phyloP scores from a whole-genome alignment of 768 basidiomycete genomes.

The Tulasnella sp. region DNA sequence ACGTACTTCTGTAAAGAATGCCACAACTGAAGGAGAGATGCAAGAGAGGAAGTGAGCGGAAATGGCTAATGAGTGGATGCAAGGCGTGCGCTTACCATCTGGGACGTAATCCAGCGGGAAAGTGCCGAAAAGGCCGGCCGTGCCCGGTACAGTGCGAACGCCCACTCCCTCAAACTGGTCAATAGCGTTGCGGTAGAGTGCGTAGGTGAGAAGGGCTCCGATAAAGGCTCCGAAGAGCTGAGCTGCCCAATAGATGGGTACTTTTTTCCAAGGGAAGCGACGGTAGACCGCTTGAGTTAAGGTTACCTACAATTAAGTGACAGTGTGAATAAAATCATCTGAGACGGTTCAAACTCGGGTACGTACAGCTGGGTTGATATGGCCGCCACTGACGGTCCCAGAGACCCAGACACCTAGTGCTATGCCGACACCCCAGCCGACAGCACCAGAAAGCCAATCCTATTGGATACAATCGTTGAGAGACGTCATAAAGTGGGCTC shows the following conservation, averaged over 20 bases:
- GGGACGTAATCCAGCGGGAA: constrained; percentile 42
- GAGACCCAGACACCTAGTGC: constrained; percentile 31
- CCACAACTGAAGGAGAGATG: constrained; percentile 37
- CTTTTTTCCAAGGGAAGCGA: constrained; percentile 31
- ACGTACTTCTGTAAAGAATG: constrained; percentile 41
- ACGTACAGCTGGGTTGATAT: constrained; percentile 31
- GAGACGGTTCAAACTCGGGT: not conserved
- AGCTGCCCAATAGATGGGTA: constrained; percentile 57
- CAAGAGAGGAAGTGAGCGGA: not conserved
- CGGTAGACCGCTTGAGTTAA: constrained; percentile 26
- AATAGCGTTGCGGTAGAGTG: constrained; percentile 60
- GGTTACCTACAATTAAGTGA: constrained; percentile 25
- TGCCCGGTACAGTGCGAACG: constrained; percentile 39
- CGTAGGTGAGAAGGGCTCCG: constrained; percentile 58
- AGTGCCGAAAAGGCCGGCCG: constrained; percentile 57
- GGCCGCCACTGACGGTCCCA: constrained; percentile 22
- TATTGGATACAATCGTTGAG: not conserved
- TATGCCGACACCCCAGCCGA: constrained; percentile 29
- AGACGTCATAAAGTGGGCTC: not conserved
- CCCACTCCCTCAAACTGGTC: constrained; percentile 53
- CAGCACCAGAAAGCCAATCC: constrained; percentile 7
- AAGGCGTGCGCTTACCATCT: constrained; percentile 38
- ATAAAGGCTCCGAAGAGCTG: constrained; percentile 65
- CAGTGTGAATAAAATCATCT: not conserved
- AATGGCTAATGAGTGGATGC: not conserved